phyloP scores from a whole-genome alignment of 83 land plant genomes.

The Picea abies region DNA sequence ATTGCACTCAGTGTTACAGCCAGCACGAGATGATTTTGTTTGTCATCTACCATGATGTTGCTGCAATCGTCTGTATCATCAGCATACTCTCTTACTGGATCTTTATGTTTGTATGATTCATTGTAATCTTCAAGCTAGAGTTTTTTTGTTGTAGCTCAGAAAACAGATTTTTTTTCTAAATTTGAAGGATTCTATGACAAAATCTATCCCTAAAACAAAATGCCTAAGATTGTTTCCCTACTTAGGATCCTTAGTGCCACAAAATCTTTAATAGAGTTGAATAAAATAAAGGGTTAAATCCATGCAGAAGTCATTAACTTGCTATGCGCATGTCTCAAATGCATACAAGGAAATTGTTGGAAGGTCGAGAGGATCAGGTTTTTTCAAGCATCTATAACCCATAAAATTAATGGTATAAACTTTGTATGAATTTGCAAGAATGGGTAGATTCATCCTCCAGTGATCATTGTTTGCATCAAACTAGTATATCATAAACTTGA shows the following conservation, averaged over 20 bases:
- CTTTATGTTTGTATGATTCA: too few species aligned
- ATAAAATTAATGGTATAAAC: constrained; percentile 30
- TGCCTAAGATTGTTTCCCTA: too few species aligned
- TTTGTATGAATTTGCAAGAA: constrained; percentile 30
- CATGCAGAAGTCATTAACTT: constrained; percentile 80
- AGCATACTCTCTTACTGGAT: constrained; percentile 55
- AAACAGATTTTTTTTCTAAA: too few species aligned
- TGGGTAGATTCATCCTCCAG: too few species aligned
- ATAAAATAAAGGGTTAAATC: constrained; percentile 78
- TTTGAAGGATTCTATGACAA: too few species aligned
- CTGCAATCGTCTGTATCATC: constrained; percentile 68
- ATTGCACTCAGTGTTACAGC: constrained; percentile 55
- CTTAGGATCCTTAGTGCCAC: too few species aligned
- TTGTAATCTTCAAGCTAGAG: too few species aligned
- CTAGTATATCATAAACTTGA: too few species aligned
- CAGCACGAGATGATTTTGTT: constrained; percentile 62
- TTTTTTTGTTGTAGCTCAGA: too few species aligned
- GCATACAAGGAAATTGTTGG: constrained; percentile 61
- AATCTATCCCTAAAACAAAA: too few species aligned
- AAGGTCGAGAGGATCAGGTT: constrained; percentile 77
- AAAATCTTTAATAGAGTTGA: too few species aligned
- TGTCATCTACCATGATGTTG: constrained; percentile 64
- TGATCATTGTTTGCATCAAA: too few species aligned
- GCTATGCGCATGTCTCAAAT: constrained; percentile 93
- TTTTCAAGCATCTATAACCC: constrained; percentile 96